Base-by-base conservation (phyloP, 2,329 filamentous ascomycete species). In the Thelonectria olida region DNA sequence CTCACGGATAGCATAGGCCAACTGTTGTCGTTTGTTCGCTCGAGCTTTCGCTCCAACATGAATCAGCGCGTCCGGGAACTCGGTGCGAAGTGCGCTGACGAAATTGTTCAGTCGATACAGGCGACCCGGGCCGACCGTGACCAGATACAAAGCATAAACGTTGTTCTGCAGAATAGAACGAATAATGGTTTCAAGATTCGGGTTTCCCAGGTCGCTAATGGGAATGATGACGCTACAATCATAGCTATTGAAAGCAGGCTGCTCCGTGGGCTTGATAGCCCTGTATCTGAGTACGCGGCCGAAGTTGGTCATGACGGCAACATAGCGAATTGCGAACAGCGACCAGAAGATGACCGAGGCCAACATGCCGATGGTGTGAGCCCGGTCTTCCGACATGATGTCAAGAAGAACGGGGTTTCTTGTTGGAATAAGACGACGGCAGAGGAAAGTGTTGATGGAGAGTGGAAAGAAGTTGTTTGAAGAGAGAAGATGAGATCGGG, bases 11-110 rank as follows among this genome's bases (percentile, higher is more conserved):
- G 64, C 67, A 7, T 66, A 66, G 4, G 34, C 38, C 9, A 70
- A 62, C 47, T 70, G 64, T 0, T 51, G 58, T 10, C 67, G 65
- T 7, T 62, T 68, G 44, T 62, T 68, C 23, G 36, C 44, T 12
- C 41, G 49, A 8, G 49, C 44, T 4, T 68, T 54, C 2, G 66
- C 51, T n/a, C 67, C 67, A 7, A 70, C 28, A n/a, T 63, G 54
- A 7, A 70, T 57, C 20, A 51, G 31, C 0, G 63, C 65, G 5
- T n/a, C 7, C 3, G 20, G 45, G 15, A 34, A 68, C 9, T 28
- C 19, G 7, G 6, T 4, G 10, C 51, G 20, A 1, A 70, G 20
- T 1, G 9, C 7, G 1, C 3, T 12, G 4, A 70, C 22, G 7
- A 44, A 12, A 8, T 12, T 2, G 8, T 66, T 36, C 1, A 70